Base-by-base conservation (phyloP, 352 stramenopile species). In the Globisporangium lucens region DNA sequence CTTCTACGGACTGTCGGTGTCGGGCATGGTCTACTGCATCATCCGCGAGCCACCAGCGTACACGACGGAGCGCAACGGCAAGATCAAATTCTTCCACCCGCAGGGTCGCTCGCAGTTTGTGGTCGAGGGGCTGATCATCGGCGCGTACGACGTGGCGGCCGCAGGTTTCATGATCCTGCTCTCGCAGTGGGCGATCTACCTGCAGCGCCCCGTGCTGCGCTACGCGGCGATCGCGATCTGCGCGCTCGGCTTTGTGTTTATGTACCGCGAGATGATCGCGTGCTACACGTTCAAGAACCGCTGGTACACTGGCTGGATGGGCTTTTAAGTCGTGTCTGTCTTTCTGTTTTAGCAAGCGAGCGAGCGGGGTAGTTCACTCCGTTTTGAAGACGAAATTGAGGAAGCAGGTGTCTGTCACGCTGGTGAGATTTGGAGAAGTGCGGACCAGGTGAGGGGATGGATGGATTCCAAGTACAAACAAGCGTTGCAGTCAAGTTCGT, bases 1-100 rank as follows among this genome's bases (percentile, higher is more conserved):
- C 30, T 95, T 95, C 68, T 95, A 94, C 65, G 86, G 88, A 0
- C 83, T 95, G 10, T 95, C 88, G 15, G 87, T 95, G 17, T 95
- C 88, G 5, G 88, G 88, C 20, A 95, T 95, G 88, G 88, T 95
- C 6, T 95, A 91, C 77, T 95, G 88, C 70, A 95, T 95, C 79
- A 94, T 95, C 67, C 88, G 88, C 66, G 87, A 95, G 72, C 88
- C 88, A 36, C 81, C 86, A 51, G 71, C 83, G 35, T 95, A 90
- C 74, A 61, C 74, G 29, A 77, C 78, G 38, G 82, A 93, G 66
- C 84, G 85, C 65, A 89, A 86, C 56, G 88, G 87, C 70, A 90
- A 91, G 67, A 88, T 93, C 75, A 90, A 90, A 74, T 92, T 88
- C 71, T 94, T 95, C 78, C 85, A 94, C 72, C 85, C 85, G n/a